phyloP scores from a whole-genome alignment of 1,284 basidiomycete species.

The Apiotrichum veenhuisii region DNA sequence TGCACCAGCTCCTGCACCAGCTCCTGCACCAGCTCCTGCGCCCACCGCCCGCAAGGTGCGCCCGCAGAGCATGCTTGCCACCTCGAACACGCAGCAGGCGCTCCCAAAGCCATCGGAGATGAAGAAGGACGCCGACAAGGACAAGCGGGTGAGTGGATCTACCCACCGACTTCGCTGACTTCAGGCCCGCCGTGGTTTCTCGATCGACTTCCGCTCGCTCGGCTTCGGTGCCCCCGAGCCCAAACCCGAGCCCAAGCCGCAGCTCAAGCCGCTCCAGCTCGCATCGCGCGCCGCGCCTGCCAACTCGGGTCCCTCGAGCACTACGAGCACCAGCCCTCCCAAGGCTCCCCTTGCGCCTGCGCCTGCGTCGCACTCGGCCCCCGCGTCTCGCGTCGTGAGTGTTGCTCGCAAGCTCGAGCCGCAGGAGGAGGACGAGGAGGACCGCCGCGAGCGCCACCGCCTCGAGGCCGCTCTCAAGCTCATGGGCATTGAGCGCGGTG shows the following conservation, averaged over 20 bases:
- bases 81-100: background rate
- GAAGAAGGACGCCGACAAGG: conserved; percentile 12
- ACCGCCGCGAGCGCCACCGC: conserved; percentile 74
- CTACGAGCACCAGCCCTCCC: conserved; percentile 1
- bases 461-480: conserved; percentile 83
- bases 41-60: background rate
- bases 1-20: background rate
- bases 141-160: conserved; percentile 26
- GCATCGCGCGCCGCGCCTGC: conserved; percentile 17
- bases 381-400: conserved; percentile 37
- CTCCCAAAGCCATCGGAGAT: background rate
- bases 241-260: conserved; percentile 21
- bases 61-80: conserved; percentile 13
- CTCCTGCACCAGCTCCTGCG: background rate
- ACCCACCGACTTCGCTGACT: conserved; percentile 7
- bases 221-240: conserved; percentile 34
- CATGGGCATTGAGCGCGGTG: conserved; percentile 68
- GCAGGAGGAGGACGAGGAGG: conserved; percentile 84
- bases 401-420: conserved; percentile 48
- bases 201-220: conserved; percentile 45
- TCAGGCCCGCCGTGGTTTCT: conserved; percentile 42
- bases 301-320: conserved; percentile 2
- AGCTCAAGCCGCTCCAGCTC: conserved; percentile 34
- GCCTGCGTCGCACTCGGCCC: background rate
- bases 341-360: background rate